Evolutionary conservation across 2,329 filamentous ascomycete species (phyloP).

Genomic region (Ceratocystis eucalypticola): DNA sequence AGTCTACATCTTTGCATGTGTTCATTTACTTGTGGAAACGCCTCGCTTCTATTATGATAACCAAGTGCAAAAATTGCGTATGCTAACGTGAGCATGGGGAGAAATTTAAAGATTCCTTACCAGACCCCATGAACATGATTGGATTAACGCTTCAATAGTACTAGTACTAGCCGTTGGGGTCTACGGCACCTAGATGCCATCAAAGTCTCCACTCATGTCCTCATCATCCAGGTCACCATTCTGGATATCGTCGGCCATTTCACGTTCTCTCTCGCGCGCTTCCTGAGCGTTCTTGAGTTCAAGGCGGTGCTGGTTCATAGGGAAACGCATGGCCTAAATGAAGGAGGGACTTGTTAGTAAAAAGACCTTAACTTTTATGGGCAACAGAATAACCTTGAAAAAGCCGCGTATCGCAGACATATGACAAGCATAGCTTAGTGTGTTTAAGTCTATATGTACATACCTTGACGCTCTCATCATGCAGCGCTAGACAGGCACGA

Average conservation of each 20-base stretch:
- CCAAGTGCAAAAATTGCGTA: constrained; percentile 9
- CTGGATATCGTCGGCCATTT: constrained; percentile 97
- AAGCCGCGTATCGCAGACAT: not conserved
- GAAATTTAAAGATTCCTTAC: not conserved
- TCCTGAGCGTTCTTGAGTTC: constrained; percentile 98
- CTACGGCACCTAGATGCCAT: constrained; percentile 62
- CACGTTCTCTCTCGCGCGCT: constrained; percentile 87
- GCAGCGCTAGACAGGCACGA: constrained; percentile 73
- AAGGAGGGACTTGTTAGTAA: constrained; percentile 23
- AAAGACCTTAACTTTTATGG: not conserved
- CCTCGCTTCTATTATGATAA: constrained; percentile 14
- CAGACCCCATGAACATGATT: not conserved
- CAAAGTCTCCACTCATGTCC: constrained; percentile 89
- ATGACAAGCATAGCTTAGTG: not conserved
- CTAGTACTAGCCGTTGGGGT: not conserved
- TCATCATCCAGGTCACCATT: constrained; percentile 95
- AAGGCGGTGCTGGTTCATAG: constrained; percentile 96
- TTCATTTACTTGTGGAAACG: constrained; percentile 4
- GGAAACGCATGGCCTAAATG: constrained; percentile 87
- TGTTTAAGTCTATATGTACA: constrained; percentile 21
- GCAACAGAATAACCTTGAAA: constrained; percentile 20
- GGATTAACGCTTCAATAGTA: not conserved
- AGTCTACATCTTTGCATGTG: not conserved
- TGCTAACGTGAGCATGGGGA: not conserved
- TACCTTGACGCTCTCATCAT: constrained; percentile 98